A percentile compares a stretch with the other conserved stretches of the same genome.
These are phyloP conservation scores for Trichoderma polysporum DNA, from an alignment of 2,329 filamentous ascomycete genomes.

Conservation along the genomic window DNA sequence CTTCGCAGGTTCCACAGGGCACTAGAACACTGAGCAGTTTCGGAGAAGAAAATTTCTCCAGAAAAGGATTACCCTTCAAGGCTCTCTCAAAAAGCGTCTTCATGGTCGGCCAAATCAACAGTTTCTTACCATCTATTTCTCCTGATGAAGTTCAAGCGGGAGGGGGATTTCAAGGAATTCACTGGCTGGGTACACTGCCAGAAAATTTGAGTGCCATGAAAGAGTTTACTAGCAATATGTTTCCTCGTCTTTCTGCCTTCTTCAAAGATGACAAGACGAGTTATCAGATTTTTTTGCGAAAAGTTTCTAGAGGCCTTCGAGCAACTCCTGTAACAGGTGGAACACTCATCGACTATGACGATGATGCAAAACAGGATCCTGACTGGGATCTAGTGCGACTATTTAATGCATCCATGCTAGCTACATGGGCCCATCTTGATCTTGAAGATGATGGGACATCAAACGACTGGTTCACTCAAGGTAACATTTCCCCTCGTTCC, in stretches of 20 bases:
- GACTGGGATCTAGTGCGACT: slow-evolving; percentile 7
- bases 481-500: background rate
- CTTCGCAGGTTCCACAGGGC: background rate
- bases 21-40: background rate
- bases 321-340: background rate
- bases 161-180: background rate
- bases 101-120: background rate
- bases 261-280: slow-evolving; percentile 4
- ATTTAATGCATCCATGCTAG: background rate
- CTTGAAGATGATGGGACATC: slow-evolving; percentile 5
- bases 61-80: background rate
- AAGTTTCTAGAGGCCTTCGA: background rate
- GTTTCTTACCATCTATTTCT: background rate
- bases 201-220: background rate
- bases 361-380: background rate
- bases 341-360: slow-evolving; percentile 7
- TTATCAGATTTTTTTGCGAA: background rate
- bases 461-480: slow-evolving; percentile 12
- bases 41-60: background rate
- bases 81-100: background rate
- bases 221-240: slow-evolving; percentile 10
- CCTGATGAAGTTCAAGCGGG: too few species aligned
- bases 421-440: slow-evolving; percentile 7
- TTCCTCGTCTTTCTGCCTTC: slow-evolving; percentile 1
- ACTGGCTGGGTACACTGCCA: background rate